Evolutionary conservation across 2,329 filamentous ascomycete genomes (phyloP), one percentile per base, ranked within the genome.

Genomic region (Paracoccidioides brasiliensis): DNA sequence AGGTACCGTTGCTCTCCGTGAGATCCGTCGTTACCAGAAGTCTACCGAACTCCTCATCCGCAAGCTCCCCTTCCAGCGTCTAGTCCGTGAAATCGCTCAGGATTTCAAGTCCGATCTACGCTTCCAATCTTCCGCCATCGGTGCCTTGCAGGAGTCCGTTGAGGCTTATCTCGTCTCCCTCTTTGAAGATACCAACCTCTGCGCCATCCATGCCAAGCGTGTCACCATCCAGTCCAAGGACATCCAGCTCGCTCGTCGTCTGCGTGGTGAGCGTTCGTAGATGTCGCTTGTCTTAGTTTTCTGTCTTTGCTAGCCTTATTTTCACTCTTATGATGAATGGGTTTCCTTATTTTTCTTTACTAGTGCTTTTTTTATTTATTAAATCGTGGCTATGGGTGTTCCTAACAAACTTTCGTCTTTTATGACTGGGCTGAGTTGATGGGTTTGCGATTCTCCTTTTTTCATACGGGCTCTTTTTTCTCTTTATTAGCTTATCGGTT

Each of bases 11-110:
- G 91, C 91, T 81, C 86, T 97, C 69, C 88, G 90, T 82, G 93
- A 98, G 80, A 98, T 98, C 69, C 86, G 91, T 80, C 86, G 88
- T 71, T 97, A 97, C 81, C 91, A 97, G 80, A 95, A 95, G 80
- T 89, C 86, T 62, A 96, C 91, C 53, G 90, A 97, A 78, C 84
- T 98, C 53, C 79, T 98, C 67, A 90, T 98, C 76, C 85, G 88
- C 77, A 97, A 96, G 81, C 85, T 96, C 61, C 93, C 93, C 59
- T 98, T 98, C 81, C 89, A 96, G 79, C 88, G 93, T 73, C 80
- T 98, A 72, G 93, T 96, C 63, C 88, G 90, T 80, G 90, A 98
- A 79, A 95, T 97, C 60, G 90, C 90, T 42, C 86, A 94, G 74
- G 88, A 95, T 77, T 90, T 95, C 81, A 94, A 94, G 79, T 90